Evolutionary conservation across 306 rosid genomes (phyloP), one percentile per base, ranked within the genome.

Genomic region (Inga oerstediana): DNA sequence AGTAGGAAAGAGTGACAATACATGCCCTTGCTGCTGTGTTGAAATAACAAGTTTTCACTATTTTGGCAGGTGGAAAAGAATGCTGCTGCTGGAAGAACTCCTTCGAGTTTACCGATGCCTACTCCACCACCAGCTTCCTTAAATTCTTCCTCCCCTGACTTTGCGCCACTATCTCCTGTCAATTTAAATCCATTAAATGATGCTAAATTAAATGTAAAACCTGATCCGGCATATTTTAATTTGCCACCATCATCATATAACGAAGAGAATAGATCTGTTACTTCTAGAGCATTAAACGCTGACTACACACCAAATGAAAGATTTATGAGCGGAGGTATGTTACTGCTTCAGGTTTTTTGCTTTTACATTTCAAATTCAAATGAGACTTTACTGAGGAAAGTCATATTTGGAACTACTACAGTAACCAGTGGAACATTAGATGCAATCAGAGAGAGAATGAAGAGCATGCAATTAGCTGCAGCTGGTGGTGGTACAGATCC

Each of bases 41-140:
- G 45, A 9, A 58, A 24, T 58, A 10, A 62, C 69, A 62, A 15
- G 76, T 58, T 82, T 87, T 82, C 24, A 59, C 59, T 77, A 49
- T 79, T 79, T 77, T 78, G 89, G 72, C 89, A 97, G 99, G 93
- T 97, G 98, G 99, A 93, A 88, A 97, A 93, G 91, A 97, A 91
- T 88, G 97, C 99, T 37, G 95, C 98, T 19, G 97, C 99, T 45
- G 99, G 99, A 82, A 92, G 97, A 92, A 94, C 99, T 7, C 99
- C 98, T 49, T 89, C 99, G 3, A 94, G 94, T 82, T 62, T 97
- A 84, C 99, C 99, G 20, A 74, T 97, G 93, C 84, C 98, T 7
- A 97, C 99, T 69, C 99, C 99, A 77, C 99, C 99, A 64, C 97
- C 99, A 2, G 91, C 97, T 43, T 85, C 97, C 72, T 84, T 92